These are phyloP conservation scores for Ogataea naganishii DNA, from an alignment of 805 yeast species.

Conservation along the genomic window DNA sequence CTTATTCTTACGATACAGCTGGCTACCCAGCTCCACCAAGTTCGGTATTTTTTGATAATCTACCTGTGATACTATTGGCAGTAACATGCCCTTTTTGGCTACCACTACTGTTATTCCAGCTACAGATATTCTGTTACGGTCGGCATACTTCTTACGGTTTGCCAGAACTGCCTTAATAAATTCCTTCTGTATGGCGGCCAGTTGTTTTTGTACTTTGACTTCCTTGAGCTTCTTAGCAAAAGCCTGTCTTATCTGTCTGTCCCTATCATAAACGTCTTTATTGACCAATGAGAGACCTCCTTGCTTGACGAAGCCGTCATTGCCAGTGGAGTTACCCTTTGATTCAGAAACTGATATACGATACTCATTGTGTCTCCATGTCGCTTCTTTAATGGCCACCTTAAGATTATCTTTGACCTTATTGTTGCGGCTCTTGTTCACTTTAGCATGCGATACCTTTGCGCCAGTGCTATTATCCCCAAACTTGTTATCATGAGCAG, in stretches of 20 bases:
- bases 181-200: slow-evolving; percentile 9
- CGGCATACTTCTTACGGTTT: slow-evolving; percentile 29
- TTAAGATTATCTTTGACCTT: not conserved
- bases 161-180: slow-evolving; percentile 12
- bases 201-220: slow-evolving; percentile 8
- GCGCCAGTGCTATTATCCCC: no score
- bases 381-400: slow-evolving; percentile 1
- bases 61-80: slow-evolving; percentile 28
- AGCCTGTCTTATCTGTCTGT: slow-evolving; percentile 15
- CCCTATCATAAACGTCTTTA: slow-evolving; percentile 25
- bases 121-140: slow-evolving; percentile 35
- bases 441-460: slow-evolving; percentile 4
- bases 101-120: slow-evolving; percentile 36
- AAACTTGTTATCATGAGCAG: no score
- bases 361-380: slow-evolving; percentile 6
- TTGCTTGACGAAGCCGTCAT: slow-evolving; percentile 11
- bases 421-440: not conserved
- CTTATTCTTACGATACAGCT: not conserved
- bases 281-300: slow-evolving; percentile 32
- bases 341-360: slow-evolving; percentile 13
- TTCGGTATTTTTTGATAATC: slow-evolving; percentile 6
- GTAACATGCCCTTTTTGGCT: slow-evolving; percentile 27
- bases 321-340: slow-evolving; percentile 8
- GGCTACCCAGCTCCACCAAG: slow-evolving; percentile 1
- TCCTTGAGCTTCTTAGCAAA: slow-evolving; percentile 13